Evolutionary conservation across 2,329 filamentous ascomycete species (phyloP).

Genomic region (Fusarium sp.): DNA sequence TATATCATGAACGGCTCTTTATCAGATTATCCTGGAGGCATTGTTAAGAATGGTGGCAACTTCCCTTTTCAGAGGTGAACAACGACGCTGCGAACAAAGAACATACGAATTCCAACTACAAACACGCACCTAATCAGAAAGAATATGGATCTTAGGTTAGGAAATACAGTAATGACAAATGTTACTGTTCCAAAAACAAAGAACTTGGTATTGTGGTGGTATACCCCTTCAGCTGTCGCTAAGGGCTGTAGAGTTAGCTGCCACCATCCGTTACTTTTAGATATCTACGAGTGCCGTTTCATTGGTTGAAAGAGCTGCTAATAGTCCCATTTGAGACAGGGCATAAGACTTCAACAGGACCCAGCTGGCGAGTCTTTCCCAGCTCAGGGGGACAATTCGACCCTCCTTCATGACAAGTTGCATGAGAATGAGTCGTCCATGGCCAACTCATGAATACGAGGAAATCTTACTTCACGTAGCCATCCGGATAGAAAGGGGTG

Average conservation of each 20-base stretch:
- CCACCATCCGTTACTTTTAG: background rate
- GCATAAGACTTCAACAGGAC: background rate
- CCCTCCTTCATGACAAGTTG: background rate
- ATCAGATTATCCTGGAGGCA: background rate
- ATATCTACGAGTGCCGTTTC: background rate
- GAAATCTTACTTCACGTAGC: background rate
- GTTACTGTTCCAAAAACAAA: background rate
- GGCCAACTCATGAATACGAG: background rate
- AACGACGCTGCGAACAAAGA: background rate
- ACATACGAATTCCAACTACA: background rate
- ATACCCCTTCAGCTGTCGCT: background rate
- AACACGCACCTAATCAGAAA: background rate
- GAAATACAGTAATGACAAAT: background rate
- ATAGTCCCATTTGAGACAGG: background rate
- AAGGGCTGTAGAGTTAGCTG: background rate
- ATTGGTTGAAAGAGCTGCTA: background rate
- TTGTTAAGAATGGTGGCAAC: background rate
- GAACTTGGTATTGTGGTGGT: background rate
- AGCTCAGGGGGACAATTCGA: too few species aligned
- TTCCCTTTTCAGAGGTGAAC: background rate
- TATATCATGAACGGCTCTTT: background rate
- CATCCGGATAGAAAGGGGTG: background rate
- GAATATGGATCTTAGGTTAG: background rate
- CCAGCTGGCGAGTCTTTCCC: background rate
- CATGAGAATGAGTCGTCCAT: background rate